phyloP scores from a whole-genome alignment of 2,329 filamentous ascomycete species.

The Cryphonectria nitschkei region DNA sequence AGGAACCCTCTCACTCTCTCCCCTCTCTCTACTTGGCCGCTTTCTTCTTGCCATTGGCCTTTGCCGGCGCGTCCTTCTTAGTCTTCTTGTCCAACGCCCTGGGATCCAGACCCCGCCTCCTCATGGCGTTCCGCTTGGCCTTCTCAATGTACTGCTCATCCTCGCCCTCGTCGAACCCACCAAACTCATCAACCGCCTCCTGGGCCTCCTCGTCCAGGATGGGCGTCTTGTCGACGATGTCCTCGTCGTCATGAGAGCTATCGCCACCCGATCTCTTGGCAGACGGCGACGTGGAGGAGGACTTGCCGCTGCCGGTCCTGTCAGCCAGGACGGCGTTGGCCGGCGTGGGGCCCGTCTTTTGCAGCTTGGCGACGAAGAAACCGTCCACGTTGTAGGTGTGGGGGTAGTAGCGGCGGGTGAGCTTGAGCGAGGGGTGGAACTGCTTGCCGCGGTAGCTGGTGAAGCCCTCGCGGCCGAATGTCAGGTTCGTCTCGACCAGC shows the following conservation, averaged over 20 bases:
- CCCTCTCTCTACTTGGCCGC: constrained; percentile 21
- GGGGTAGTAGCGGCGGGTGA: constrained; percentile 85
- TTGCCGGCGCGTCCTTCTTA: constrained; percentile 4
- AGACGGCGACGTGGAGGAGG: constrained; percentile 30
- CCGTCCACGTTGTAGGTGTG: constrained; percentile 95
- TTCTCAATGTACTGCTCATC: constrained; percentile 73
- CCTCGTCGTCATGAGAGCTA: constrained; percentile 40
- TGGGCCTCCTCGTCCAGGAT: constrained; percentile 52
- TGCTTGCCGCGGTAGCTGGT: constrained; percentile 87
- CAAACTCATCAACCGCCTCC: constrained; percentile 61
- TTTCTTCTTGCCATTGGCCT: constrained; percentile 13
- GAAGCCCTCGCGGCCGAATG: constrained; percentile 93
- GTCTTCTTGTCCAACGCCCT: constrained; percentile 53
- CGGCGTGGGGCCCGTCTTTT: constrained; percentile 83
- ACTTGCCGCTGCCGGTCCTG: constrained; percentile 32
- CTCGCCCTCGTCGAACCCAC: constrained; percentile 74
- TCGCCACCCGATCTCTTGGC: not conserved
- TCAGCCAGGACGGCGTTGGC: constrained; percentile 53
- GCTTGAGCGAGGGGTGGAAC: constrained; percentile 82
- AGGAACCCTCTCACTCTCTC: not conserved
- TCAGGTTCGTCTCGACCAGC: constrained; percentile 87
- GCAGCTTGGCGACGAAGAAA: constrained; percentile 98
- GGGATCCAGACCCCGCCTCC: constrained; percentile 74
- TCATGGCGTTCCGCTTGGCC: constrained; percentile 73
- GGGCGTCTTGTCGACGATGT: constrained; percentile 70